Evolutionary conservation across 257 asterid genomes (phyloP).

Genomic region (Solanum tarapatanum): DNA sequence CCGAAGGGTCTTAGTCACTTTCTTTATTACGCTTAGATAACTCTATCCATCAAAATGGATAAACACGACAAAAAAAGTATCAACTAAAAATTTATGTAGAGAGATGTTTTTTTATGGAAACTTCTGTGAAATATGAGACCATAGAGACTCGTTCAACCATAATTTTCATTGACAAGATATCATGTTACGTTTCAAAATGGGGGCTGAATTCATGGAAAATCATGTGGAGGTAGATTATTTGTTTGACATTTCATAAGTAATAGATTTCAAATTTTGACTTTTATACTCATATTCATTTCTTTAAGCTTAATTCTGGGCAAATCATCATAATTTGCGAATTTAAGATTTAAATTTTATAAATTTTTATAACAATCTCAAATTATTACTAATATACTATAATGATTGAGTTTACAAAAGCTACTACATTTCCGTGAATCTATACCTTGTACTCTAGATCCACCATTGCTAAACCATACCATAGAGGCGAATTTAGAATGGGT

Average conservation of each 20-base stretch:
- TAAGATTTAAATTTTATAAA: neutral
- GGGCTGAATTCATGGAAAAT: neutral
- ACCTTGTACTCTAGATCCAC: neutral
- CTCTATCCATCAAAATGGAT: neutral
- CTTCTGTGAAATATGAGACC: neutral
- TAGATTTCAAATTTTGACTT: neutral
- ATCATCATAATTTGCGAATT: neutral
- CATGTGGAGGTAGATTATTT: neutral
- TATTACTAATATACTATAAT: neutral
- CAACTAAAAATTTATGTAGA: neutral
- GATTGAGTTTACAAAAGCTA: neutral
- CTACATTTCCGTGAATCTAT: neutral
- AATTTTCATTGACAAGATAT: neutral
- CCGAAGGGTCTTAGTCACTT: neutral
- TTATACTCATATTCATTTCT: neutral
- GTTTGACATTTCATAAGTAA: neutral
- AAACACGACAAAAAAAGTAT: neutral
- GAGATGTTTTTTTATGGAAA: neutral
- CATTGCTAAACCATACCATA: neutral
- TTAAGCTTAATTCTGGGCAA: neutral
- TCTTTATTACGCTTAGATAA: neutral
- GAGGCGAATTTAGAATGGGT: neutral
- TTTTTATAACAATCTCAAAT: neutral
- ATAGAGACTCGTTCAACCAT: neutral
- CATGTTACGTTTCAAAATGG: neutral